phyloP scores from a whole-genome alignment of 495 filamentous ascomycete genomes.

The Penicillium angulare region DNA sequence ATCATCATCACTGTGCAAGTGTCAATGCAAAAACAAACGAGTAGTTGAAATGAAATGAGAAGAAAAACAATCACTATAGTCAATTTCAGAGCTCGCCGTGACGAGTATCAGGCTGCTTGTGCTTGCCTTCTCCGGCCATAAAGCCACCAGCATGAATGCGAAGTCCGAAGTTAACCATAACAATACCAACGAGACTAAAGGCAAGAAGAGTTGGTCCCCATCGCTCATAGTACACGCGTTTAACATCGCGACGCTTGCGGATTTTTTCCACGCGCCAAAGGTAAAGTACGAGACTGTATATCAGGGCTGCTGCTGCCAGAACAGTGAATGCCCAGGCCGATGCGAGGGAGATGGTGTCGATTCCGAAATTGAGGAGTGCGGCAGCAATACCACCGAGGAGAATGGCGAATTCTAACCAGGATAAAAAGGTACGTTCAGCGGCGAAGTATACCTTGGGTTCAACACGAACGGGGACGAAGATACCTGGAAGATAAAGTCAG shows the following conservation, averaged over 20 bases:
- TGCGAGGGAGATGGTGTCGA: constrained; percentile 53
- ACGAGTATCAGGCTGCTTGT: constrained; percentile 8
- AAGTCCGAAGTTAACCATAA: constrained; percentile 71
- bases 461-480: constrained; percentile 91
- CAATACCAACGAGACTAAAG: constrained; percentile 63
- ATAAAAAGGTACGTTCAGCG: constrained; percentile 91
- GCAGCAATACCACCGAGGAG: constrained; percentile 90
- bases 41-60: too few species aligned
- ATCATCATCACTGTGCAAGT: too few species aligned
- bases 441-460: constrained; percentile 98
- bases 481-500: constrained; percentile 48
- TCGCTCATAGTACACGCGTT: constrained; percentile 76
- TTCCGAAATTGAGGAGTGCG: constrained; percentile 85
- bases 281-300: constrained; percentile 81
- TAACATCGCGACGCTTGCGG: constrained; percentile 72
- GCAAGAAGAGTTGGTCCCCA: constrained; percentile 85
- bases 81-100: constrained; percentile 19
- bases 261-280: constrained; percentile 85
- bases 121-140: constrained; percentile 15
- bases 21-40: too few species aligned
- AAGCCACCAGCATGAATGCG: constrained; percentile 37
- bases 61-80: too few species aligned
- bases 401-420: constrained; percentile 97
- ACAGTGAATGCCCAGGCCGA: constrained; percentile 78
- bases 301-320: constrained; percentile 67